Percentiles rank a stretch among this genome's conserved stretches.
phyloP scores from a whole-genome alignment of 768 basidiomycete genomes.

The Lactifluus piperatus region DNA sequence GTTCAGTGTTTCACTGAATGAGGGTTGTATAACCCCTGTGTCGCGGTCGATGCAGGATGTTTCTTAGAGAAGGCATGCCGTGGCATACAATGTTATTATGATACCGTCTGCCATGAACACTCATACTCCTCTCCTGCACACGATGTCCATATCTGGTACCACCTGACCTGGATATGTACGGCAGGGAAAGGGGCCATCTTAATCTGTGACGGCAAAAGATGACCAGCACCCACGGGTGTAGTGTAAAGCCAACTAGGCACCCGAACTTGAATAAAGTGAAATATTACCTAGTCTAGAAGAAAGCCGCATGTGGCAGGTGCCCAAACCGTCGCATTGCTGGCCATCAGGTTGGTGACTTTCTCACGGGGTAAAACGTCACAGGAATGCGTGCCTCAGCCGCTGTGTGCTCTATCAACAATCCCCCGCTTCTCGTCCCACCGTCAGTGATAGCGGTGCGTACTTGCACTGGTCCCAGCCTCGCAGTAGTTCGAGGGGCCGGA shows the following conservation, averaged over 20 bases:
- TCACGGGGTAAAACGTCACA: background rate
- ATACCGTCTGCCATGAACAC: too few species aligned
- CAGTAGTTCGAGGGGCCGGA: background rate
- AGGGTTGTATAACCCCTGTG: background rate
- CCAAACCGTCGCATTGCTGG: background rate
- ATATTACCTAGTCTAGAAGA: background rate
- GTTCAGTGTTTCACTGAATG: background rate
- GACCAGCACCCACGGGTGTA: background rate
- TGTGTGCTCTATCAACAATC: background rate
- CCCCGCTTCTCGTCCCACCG: too few species aligned
- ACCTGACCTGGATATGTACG: background rate
- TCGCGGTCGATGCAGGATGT: too few species aligned
- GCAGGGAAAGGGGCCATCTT: background rate
- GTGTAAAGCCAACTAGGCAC: background rate
- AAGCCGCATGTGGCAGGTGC: conserved; percentile 4
- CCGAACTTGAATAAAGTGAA: background rate
- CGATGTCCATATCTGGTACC: background rate
- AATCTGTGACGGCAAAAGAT: background rate
- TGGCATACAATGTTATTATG: background rate
- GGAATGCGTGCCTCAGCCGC: background rate
- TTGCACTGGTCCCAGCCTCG: background rate
- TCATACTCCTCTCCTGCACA: background rate
- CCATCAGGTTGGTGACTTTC: too few species aligned
- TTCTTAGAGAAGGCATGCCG: background rate
- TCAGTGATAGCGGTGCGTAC: background rate